Evolutionary conservation across 1,139 yeast species (phyloP), one percentile per base, ranked within the genome.

Genomic region (Saccharomyces uvarum): DNA sequence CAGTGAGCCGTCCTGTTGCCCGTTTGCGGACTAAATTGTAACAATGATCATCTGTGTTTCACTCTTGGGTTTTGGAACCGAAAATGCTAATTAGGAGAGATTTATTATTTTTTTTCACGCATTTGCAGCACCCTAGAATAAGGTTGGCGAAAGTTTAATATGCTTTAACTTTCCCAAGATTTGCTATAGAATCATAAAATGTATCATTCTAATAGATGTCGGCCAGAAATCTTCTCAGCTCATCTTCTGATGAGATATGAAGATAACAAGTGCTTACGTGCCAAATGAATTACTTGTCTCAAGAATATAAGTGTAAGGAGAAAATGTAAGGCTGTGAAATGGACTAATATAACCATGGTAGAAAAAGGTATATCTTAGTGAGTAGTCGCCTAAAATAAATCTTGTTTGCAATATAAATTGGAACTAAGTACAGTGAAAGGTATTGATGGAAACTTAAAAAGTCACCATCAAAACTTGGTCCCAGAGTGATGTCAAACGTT

Each of bases 321-420:
- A 7, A 32, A 9, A 32, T 49, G 14, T 49, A 26, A 26, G 47
- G 47, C 51, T 19, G 0, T 49, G 51, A 48, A 48, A 48, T 49
- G 51, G 47, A 49, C 47, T 29, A 49, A 49, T 49, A 49, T 49
- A 49, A 31, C 47, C 47, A 49, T 8, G 8, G 24, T 32, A 49
- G 28, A 49, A 33, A 33, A 7, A n/a, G 33, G 51, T 32, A 33
- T 49, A 49, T 33, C 51, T 32, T 38, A 29, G 47, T 32, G 47
- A 49, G 47, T 31, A 49, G 11, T 49, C 47, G 47, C 51, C 47
- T 38, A 49, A 31, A 21, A 16, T 16, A 21, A 6, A 38, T 21
- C 31, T 49, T 49, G 46, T 32, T 49, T 49, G 26, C 26, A 32
- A 38, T 44, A 14, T 26, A 49, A 49, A 49, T 49, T 19, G 47